phyloP scores from a whole-genome alignment of 2,329 filamentous ascomycete genomes.

The Alternaria arborescens region DNA sequence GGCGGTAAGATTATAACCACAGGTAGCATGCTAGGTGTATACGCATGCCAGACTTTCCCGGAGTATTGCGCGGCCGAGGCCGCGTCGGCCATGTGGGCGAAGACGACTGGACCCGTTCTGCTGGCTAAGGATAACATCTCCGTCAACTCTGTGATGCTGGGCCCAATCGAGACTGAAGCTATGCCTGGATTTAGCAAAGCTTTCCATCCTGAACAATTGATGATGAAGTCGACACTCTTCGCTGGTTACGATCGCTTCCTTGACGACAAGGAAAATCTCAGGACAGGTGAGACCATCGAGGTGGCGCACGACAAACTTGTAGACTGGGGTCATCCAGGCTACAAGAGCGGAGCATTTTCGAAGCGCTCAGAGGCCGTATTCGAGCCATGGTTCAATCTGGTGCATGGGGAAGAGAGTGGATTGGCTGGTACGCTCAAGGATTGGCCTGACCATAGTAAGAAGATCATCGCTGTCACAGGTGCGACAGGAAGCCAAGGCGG shows the following conservation, averaged over 20 bases:
- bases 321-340: conserved; percentile 47
- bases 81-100: conserved; percentile 49
- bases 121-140: conserved; percentile 57
- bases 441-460: conserved; percentile 31
- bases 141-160: conserved; percentile 61
- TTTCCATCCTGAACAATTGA: conserved; percentile 37
- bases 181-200: conserved; percentile 50
- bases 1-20: conserved; percentile 59
- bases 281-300: conserved; percentile 56
- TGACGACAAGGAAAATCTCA: conserved; percentile 49
- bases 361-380: conserved; percentile 56
- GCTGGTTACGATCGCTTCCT: conserved; percentile 57
- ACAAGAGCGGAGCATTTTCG: conserved; percentile 53
- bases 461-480: conserved; percentile 39
- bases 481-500: conserved; percentile 42
- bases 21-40: conserved; percentile 55
- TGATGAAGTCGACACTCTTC: conserved; percentile 56
- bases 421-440: conserved; percentile 50
- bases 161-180: conserved; percentile 54
- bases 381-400: conserved; percentile 57
- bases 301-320: conserved; percentile 53
- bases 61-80: conserved; percentile 64
- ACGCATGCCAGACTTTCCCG: conserved; percentile 56
- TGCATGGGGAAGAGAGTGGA: conserved; percentile 55
- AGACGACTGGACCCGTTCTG: conserved; percentile 25